Conservation (phyloP, 75 land plant species). For the Isoetes taiwanensis region DNA sequence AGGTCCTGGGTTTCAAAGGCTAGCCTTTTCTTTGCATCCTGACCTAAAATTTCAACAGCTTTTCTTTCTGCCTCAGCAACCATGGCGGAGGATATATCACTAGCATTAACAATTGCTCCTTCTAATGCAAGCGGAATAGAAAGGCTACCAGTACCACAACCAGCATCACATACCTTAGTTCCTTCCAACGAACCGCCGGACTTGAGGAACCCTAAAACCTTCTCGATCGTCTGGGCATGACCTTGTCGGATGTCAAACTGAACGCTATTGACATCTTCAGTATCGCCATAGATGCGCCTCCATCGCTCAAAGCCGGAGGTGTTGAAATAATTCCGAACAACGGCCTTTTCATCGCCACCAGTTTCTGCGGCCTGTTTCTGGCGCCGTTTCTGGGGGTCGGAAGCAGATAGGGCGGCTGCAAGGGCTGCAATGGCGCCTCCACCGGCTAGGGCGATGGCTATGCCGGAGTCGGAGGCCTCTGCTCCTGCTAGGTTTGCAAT, state of each 20-base stretch:
- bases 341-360: constrained; percentile 79
- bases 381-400: constrained; percentile 83
- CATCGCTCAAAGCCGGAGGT: constrained; percentile 84
- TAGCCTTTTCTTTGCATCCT: constrained; percentile 19
- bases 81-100: constrained; percentile 96
- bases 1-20: constrained; percentile 74
- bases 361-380: constrained; percentile 70
- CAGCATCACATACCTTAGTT: constrained; percentile 80
- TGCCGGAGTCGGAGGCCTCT: no score
- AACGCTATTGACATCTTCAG: constrained; percentile 78
- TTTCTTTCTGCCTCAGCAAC: constrained; percentile 67
- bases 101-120: constrained; percentile 80
- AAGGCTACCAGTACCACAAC: constrained; percentile 87
- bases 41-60: constrained; percentile 25
- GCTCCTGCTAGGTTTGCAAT: no score
- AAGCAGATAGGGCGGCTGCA: constrained; percentile 66
- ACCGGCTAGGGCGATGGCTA: constrained; percentile 50
- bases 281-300: constrained; percentile 80
- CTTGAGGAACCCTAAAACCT: constrained; percentile 39
- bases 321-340: constrained; percentile 86
- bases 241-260: constrained; percentile 87
- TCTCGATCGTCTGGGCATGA: constrained; percentile 90
- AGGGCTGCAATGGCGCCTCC: constrained; percentile 70
- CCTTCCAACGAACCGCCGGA: constrained; percentile 42
- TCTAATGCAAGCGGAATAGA: constrained; percentile 66